Conservation (phyloP, 2,329 filamentous ascomycete genomes). For the Penicillium sp. region DNA sequence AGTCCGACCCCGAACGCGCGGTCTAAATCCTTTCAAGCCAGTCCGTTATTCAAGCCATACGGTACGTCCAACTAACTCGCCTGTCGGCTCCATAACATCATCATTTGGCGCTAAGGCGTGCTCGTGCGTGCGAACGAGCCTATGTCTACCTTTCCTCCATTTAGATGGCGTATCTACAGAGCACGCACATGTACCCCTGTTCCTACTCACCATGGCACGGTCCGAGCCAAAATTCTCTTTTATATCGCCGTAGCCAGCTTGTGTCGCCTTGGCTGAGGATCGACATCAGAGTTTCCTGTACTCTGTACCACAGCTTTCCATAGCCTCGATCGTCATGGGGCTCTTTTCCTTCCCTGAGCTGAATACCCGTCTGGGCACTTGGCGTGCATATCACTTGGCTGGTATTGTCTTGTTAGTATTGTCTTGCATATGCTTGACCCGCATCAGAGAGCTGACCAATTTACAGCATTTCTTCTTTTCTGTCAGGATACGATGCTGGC, state of each 20-base stretch:
- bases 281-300: background rate
- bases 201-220: constrained; percentile 5
- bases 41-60: background rate
- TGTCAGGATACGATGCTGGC: constrained; percentile 35
- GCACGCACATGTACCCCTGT: constrained; percentile 17
- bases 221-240: background rate
- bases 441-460: background rate
- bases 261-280: constrained; percentile 4
- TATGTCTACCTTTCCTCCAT: constrained; percentile 2
- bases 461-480: constrained; percentile 20
- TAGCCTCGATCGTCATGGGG: constrained; percentile 12
- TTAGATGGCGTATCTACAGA: background rate
- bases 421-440: background rate
- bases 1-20: background rate
- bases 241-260: background rate
- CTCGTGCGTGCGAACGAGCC: constrained; percentile 2
- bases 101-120: constrained; percentile 11
- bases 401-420: constrained; percentile 22
- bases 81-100: constrained; percentile 16
- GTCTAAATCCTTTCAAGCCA: background rate
- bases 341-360: constrained; percentile 19
- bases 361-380: constrained; percentile 20
- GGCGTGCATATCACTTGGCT: constrained; percentile 23
- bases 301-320: background rate
- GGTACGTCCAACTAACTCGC: constrained; percentile 5